Conservation (phyloP, 2,329 filamentous ascomycete genomes). For the Venturia asperata region DNA sequence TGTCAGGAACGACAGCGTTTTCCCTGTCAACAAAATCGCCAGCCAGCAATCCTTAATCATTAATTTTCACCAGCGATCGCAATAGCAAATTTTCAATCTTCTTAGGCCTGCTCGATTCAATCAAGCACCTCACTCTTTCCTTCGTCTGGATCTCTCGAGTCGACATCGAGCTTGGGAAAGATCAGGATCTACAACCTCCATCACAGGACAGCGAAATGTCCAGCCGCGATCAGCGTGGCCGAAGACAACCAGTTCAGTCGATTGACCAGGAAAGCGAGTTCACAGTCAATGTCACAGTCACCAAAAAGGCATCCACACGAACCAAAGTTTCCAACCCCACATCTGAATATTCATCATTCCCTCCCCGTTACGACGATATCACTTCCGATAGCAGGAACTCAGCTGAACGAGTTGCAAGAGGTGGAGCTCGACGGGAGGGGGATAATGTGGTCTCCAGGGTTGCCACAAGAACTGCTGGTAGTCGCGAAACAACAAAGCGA, state of each 20-base stretch:
- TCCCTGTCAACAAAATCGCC: neutral
- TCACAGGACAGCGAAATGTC: neutral
- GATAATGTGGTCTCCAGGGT: conserved; percentile 13
- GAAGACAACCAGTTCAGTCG: neutral
- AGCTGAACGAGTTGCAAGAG: neutral
- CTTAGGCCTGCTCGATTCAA: neutral
- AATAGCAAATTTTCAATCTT: too few species aligned
- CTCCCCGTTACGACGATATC: conserved; percentile 5
- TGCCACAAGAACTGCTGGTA: conserved; percentile 13
- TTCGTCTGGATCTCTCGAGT: neutral
- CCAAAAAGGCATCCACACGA: conserved; percentile 9
- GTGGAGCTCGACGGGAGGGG: conserved; percentile 11
- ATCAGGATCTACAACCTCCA: neutral
- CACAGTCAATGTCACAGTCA: conserved; percentile 15
- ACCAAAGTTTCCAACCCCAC: neutral
- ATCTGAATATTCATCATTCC: neutral
- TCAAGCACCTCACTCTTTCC: neutral
- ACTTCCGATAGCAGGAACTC: neutral
- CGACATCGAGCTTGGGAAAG: neutral
- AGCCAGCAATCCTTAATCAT: neutral
- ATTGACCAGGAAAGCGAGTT: conserved; percentile 9
- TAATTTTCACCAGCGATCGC: neutral
- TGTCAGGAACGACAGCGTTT: neutral
- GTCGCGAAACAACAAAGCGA: conserved; percentile 2
- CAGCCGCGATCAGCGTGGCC: neutral